phyloP scores from a whole-genome alignment of 169 alveolate species.

The Theileria annulata region DNA sequence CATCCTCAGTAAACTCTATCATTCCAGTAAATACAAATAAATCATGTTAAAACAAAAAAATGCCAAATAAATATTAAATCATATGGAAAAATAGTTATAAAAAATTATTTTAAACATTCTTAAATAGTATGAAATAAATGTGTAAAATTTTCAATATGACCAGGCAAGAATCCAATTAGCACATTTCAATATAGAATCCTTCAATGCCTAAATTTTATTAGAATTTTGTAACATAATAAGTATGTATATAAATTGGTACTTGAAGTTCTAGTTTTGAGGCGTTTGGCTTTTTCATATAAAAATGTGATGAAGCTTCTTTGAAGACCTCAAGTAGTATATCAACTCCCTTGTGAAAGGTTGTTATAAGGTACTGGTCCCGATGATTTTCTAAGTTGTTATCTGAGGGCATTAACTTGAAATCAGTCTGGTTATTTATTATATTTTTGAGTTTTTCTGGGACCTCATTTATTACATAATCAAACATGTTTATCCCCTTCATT shows the following conservation, averaged over 20 bases:
- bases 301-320: constrained; percentile 45
- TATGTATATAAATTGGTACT: not conserved
- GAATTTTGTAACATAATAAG: not conserved
- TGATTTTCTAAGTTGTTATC: not conserved
- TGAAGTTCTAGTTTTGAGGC: constrained; percentile 25
- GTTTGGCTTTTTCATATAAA: constrained; percentile 62
- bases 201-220: constrained; percentile 11
- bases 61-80: not conserved
- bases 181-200: constrained; percentile 54
- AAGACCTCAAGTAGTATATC: constrained; percentile 35
- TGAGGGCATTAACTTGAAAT: constrained; percentile 18
- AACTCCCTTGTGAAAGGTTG: constrained; percentile 47
- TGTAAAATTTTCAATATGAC: constrained; percentile 25
- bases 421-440: constrained; percentile 23
- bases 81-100: not conserved
- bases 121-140: not conserved
- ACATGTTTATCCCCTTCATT: constrained; percentile 22
- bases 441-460: constrained; percentile 22
- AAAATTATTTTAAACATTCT: not conserved
- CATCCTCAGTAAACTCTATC: constrained; percentile 36
- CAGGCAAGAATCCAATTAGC: constrained; percentile 59
- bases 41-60: not conserved
- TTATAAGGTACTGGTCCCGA: constrained; percentile 35
- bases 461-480: constrained; percentile 23
- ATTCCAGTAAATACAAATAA: not conserved